phyloP scores from a whole-genome alignment of 140 eudicot species.

The Flaveria floridana region DNA sequence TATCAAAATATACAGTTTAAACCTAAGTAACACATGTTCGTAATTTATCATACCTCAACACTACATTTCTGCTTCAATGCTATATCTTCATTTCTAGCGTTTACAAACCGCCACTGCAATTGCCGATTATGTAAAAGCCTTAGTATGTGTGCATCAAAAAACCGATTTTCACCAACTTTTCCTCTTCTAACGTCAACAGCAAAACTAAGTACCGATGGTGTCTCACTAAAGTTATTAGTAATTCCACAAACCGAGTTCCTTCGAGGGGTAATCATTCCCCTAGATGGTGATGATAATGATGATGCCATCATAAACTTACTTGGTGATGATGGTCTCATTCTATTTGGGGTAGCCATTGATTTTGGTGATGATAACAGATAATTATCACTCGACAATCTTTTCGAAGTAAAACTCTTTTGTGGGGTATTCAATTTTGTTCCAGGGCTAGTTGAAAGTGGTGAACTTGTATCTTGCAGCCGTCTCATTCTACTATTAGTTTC shows the following conservation, averaged over 20 bases:
- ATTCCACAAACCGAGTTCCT: conserved; percentile 58
- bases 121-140: conserved; percentile 80
- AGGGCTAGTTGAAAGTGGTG: conserved; percentile 61
- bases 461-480: conserved; percentile 76
- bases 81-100: conserved; percentile 75
- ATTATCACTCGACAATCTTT: conserved; percentile 45
- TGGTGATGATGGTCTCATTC: conserved; percentile 72
- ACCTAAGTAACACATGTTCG: conserved; percentile 12
- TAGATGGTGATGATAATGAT: conserved; percentile 42
- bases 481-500: conserved; percentile 79
- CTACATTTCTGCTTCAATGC: conserved; percentile 63
- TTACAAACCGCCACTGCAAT: conserved; percentile 92
- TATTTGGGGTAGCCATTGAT: conserved; percentile 69
- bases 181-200: conserved; percentile 89
- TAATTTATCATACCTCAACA: conserved; percentile 57
- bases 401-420: conserved; percentile 45
- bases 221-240: conserved; percentile 49
- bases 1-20: neutral
- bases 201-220: conserved; percentile 91
- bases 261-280: conserved; percentile 64
- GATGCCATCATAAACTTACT: conserved; percentile 53
- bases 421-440: conserved; percentile 52
- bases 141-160: conserved; percentile 82
- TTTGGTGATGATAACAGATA: conserved; percentile 53
- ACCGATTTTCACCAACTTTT: conserved; percentile 79